Evolutionary conservation across 164 flowering plant genomes (phyloP), one percentile per base, ranked within the genome.

Genomic region (Liriodendron chinense): DNA sequence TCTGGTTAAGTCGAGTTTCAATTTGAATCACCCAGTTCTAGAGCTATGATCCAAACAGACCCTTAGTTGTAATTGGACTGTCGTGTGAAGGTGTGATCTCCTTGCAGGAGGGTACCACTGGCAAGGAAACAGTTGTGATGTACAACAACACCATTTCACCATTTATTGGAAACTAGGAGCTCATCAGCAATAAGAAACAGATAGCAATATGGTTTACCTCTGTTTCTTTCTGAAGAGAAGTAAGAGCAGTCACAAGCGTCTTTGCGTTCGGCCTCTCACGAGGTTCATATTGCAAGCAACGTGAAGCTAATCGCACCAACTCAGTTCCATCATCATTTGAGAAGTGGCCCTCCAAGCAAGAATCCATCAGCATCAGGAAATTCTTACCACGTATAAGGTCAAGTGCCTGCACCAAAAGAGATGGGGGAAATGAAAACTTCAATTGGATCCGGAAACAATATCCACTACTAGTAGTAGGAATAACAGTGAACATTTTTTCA

Each of bases 211-310:
- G 26, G 43, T 66, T 57, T 79, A 92, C 97, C 92, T 94, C 98
- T 69, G 88, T 84, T 82, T 91, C 92, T 75, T 90, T 92, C 84
- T 92, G 93, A 74, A 94, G 96, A 69, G 93, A 82, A 72, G 82
- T 71, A 24, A 94, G 91, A 77, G 93, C 74, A 73, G 86, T 85
- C 69, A 91, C 90, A 72, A 92, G 88, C 28, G 94, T 86, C 80
- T 88, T 95, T 5, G 91, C 86, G 81, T 91, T 92, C 69, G 98
- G 98, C 83, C 98, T 90, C 77, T 94, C 98, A 57, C 94, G 97
- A 80, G 94, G 86, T 84, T 94, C 98, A 82, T 87, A 90, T 77
- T 92, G 96, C 80, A 94, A 85, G 80, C 98, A 94, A 26, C 97
- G 94, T 24, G 96, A 86, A 75, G 97, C 97, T 79, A 94, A 77